Percentiles rank a stretch among this genome's conserved stretches.
phyloP scores from a whole-genome alignment of 345 rosid genomes.

The Anacardium occidentale region DNA sequence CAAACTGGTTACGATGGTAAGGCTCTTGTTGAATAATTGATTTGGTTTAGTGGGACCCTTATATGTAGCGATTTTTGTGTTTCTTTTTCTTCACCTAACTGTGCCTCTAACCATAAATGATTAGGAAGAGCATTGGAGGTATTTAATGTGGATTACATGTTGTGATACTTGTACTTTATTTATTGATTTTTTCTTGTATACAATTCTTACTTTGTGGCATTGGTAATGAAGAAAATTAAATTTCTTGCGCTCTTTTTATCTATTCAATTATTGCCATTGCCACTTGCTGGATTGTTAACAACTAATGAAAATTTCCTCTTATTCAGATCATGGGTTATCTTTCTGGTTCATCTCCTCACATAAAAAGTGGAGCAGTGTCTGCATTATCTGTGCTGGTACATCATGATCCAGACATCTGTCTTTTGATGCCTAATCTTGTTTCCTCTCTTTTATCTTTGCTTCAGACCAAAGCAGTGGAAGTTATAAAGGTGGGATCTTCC shows the following conservation, averaged over 20 bases:
- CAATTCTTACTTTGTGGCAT: background rate
- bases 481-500: conserved; percentile 58
- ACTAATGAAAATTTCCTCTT: conserved; percentile 14
- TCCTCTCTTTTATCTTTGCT: conserved; percentile 78
- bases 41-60: background rate
- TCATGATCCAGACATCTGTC: conserved; percentile 59
- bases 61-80: background rate
- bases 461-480: conserved; percentile 73
- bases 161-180: background rate
- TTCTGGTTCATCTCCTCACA: conserved; percentile 86
- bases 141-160: background rate
- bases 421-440: conserved; percentile 64
- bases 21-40: conserved; percentile 15
- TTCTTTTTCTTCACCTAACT: background rate
- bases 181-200: background rate
- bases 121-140: background rate
- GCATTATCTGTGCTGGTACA: conserved; percentile 78
- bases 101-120: background rate
- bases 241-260: background rate
- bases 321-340: conserved; percentile 85
- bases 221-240: background rate
- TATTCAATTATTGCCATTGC: background rate
- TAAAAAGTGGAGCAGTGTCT: conserved; percentile 92
- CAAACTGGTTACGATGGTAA: conserved; percentile 79
- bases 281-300: conserved; percentile 9